Evolutionary conservation across 2,329 filamentous ascomycete genomes (phyloP).

Genomic region (Colletotrichum endophyticum): DNA sequence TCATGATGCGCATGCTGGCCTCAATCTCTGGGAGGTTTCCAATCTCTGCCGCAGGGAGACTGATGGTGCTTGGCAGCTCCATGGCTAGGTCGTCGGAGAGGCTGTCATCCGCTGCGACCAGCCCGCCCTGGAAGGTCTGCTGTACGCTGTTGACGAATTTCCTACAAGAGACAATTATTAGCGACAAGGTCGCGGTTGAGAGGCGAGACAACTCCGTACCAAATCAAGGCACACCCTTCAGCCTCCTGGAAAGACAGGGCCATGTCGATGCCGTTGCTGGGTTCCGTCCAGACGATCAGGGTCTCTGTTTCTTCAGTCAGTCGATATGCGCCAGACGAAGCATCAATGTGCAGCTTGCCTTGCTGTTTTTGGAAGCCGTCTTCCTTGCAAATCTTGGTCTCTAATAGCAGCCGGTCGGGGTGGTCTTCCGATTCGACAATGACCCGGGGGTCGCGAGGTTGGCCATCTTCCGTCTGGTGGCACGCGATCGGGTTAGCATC

Average conservation of each 20-base stretch:
- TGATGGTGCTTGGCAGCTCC: constrained; percentile 73
- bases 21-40: constrained; percentile 86
- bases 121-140: constrained; percentile 67
- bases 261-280: constrained; percentile 86
- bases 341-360: constrained; percentile 59
- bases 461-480: constrained; percentile 57
- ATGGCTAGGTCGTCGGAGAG: constrained; percentile 85
- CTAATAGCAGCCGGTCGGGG: constrained; percentile 80
- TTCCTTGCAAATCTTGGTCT: constrained; percentile 89
- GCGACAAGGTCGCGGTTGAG: not conserved
- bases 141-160: constrained; percentile 91
- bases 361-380: constrained; percentile 99
- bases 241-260: constrained; percentile 97
- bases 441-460: constrained; percentile 83
- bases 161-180: constrained; percentile 53
- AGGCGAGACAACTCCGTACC: constrained; percentile 57
- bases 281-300: constrained; percentile 97
- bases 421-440: constrained; percentile 94
- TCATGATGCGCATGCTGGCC: constrained; percentile 79
- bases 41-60: constrained; percentile 81
- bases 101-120: constrained; percentile 77
- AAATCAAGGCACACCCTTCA: constrained; percentile 91
- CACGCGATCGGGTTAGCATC: constrained; percentile 2
- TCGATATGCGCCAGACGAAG: constrained; percentile 30
- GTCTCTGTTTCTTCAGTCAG: constrained; percentile 69